Evolutionary conservation across 345 rosid genomes (phyloP), one percentile per base, ranked within the genome.

Genomic region (Sisymbrium altissimum): DNA sequence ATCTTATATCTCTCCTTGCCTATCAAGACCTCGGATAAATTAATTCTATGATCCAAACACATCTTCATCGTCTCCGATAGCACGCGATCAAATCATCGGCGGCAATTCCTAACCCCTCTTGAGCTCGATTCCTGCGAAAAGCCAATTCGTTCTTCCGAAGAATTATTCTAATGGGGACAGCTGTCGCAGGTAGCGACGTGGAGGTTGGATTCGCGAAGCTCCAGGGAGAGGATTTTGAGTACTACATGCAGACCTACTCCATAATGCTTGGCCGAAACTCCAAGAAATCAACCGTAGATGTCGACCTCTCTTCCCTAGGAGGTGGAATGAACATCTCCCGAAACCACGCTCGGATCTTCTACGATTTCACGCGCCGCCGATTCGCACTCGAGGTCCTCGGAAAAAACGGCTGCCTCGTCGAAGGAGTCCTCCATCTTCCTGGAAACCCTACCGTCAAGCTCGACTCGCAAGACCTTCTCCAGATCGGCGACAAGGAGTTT

Each of bases 141-240:
- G n/a, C n/a, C 11, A 8, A 21, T 21, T 21, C 15, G 19, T 60
- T 14, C 54, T 21, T 21, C 17, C n/a, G 19, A 17, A 18, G 6
- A 58, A 7, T 30, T 14, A 30, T 21, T 5, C 39, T 12, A 18
- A 52, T 49, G 69, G 27, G 1, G 21, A 65, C 70, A 49, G 12
- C 58, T 14, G 15, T 64, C 13, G 56, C 39, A 44, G 88, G 87
- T 35, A 82, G 88, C 76, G 97, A 90, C 74, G 96, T 86, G 13
- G 98, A 93, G 78, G 97, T 94, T 0, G 98, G 97, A 4, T 93
- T 93, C 72, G 98, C 97, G 36, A 90, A 93, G 90, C 88, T 93
- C 5, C 98, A 90, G 39, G 98, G 97, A 1, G 98, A 93, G 76
- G 97, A 92, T 76, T 93, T 90, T 75, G 98, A 93, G 80, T 93